Base-by-base conservation (phyloP, 495 filamentous ascomycete species). In the Pseudotulostoma volvatum region DNA sequence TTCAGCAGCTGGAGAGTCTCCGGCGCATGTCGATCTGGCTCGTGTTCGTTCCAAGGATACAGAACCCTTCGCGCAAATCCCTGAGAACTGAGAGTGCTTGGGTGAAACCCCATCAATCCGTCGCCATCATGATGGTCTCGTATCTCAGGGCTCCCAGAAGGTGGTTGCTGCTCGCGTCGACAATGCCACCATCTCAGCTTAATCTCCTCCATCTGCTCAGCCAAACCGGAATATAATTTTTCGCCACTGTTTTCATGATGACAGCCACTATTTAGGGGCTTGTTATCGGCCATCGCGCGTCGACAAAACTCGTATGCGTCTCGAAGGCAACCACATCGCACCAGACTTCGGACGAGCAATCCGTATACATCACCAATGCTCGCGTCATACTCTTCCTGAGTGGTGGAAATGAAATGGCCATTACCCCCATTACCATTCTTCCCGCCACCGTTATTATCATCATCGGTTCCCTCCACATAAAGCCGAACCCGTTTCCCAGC, bases 11-110 rank as follows among this genome's bases (percentile, higher is more conserved):
- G 46, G 13, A 96, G 56, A 2, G 73, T 79, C 40, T 80, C 71
- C 3, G 72, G 58, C 0, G 76, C 72, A 46, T 84, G 81, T 34
- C 90, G 74, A 54, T 96, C 76, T 0, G 85, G 86, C 50, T 97
- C 92, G 48, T 90, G 68, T 15, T 63, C 50, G 53, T 96, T 96
- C 90, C 90, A 97, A 9, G 86, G 82, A 55, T 97, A 97, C 11
- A 93, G 64, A 50, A 96, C 81, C 13, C 90, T 68, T 17, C 86
- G 77, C 30, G 84, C 86, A 40, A 71, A 64, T 2, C 86, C 84
- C 44, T 75, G 71, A 19, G 87, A 79, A 4, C 77, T 77, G 0
- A 83, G 62, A 14, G 66, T 46, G 36, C 63, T 63, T 5, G 66
- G 48, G 41, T 72, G 54, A 36, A 75, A 61, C 23, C 66, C 46